A percentile compares a stretch with the other conserved stretches of the same genome.
Conservation (phyloP, 169 alveolate species). For the Plasmodium inui region DNA sequence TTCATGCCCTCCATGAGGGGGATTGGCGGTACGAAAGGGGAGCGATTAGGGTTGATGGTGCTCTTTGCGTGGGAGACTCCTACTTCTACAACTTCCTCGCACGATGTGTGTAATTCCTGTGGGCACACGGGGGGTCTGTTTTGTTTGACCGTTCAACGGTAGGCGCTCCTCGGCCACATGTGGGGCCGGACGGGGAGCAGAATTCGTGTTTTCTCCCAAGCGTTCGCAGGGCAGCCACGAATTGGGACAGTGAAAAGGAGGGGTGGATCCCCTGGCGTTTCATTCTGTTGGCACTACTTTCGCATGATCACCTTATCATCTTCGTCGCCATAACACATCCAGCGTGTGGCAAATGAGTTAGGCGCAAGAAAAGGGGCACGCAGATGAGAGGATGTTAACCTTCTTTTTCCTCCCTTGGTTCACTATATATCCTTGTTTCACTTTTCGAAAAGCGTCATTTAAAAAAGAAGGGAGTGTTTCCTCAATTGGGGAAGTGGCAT, state of each 20-base stretch:
- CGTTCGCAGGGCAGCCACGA: background rate
- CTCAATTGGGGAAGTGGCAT: background rate
- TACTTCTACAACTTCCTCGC: background rate
- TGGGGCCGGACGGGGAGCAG: background rate
- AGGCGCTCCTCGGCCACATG: background rate
- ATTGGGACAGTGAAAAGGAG: background rate
- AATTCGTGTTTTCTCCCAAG: background rate
- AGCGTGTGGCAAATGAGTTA: background rate
- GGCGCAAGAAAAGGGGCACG: background rate
- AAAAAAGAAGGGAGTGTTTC: background rate
- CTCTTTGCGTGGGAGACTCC: background rate
- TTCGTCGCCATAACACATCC: background rate
- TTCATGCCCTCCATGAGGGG: constrained; percentile 13
- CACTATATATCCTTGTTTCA: background rate
- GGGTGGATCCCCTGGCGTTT: background rate
- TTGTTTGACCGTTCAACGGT: background rate
- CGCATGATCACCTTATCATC: background rate
- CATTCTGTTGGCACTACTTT: background rate
- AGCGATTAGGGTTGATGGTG: background rate
- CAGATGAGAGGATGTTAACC: background rate
- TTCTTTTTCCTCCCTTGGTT: background rate
- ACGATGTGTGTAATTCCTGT: background rate
- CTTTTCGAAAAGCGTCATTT: background rate
- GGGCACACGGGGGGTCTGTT: background rate
- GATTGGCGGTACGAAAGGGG: background rate